Evolutionary conservation across 768 basidiomycete species (phyloP).

Genomic region (Ramaria sp.): DNA sequence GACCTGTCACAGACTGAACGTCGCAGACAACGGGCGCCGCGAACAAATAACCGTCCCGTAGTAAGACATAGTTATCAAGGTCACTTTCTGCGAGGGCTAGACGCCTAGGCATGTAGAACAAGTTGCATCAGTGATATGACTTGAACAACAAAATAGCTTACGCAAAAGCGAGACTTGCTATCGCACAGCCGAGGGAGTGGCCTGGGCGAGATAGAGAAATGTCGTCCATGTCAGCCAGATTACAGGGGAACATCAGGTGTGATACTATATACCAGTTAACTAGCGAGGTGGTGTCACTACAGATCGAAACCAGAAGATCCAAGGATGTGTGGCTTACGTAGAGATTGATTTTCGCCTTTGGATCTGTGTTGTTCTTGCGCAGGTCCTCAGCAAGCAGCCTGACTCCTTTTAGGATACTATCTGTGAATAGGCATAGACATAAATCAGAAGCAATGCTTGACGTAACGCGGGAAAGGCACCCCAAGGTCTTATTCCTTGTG

Average conservation of each 20-base stretch:
- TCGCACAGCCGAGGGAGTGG: constrained; percentile 14
- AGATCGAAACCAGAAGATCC: neutral
- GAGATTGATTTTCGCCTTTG: neutral
- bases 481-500: neutral
- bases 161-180: constrained; percentile 14
- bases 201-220: neutral
- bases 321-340: neutral
- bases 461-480: neutral
- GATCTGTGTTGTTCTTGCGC: neutral
- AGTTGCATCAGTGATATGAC: neutral
- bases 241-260: neutral
- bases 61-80: neutral
- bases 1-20: neutral
- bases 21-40: constrained; percentile 11
- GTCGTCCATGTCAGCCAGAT: neutral
- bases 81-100: constrained; percentile 7
- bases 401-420: neutral
- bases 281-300: neutral
- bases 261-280: neutral
- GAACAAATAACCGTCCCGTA: constrained; percentile 16
- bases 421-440: neutral
- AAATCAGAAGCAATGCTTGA: neutral
- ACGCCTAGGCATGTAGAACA: neutral
- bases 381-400: neutral
- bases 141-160: neutral